phyloP scores from a whole-genome alignment of 495 filamentous ascomycete genomes.

The Aspergillus egyptiacus region DNA sequence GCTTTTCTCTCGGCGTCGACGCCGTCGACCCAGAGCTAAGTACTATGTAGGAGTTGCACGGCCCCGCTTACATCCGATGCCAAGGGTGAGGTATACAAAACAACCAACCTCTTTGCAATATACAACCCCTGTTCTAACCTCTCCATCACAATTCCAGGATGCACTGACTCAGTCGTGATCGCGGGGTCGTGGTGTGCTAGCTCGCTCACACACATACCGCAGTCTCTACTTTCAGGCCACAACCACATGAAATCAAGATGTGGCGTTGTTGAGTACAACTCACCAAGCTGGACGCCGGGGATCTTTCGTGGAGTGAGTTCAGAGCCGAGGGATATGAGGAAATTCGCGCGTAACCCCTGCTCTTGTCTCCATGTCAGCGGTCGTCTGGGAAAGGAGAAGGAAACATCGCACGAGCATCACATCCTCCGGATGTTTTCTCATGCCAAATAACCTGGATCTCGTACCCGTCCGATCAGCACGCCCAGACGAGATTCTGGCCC shows the following conservation, averaged over 20 bases:
- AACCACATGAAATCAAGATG: slow-evolving; percentile 19
- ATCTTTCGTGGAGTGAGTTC: neutral
- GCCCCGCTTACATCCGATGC: slow-evolving; percentile 46
- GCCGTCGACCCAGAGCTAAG: slow-evolving; percentile 55
- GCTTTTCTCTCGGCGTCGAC: slow-evolving; percentile 24
- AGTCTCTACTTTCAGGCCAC: no score
- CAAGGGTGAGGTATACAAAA: slow-evolving; percentile 16
- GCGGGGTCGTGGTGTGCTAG: slow-evolving; percentile 46
- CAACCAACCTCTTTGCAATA: slow-evolving; percentile 10
- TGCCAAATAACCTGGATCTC: slow-evolving; percentile 66
- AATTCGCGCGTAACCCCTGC: slow-evolving; percentile 27
- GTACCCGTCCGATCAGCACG: slow-evolving; percentile 43
- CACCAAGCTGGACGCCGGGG: slow-evolving; percentile 1
- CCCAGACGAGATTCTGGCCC: neutral
- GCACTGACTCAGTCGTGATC: slow-evolving; percentile 36
- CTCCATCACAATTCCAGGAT: slow-evolving; percentile 38
- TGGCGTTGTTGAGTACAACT: slow-evolving; percentile 1
- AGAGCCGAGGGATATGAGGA: slow-evolving; percentile 28
- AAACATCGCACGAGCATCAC: slow-evolving; percentile 55
- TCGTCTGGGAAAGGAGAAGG: slow-evolving; percentile 44
- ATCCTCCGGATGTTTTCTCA: slow-evolving; percentile 63
- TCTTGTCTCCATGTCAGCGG: neutral
- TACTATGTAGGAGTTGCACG: no score
- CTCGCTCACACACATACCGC: slow-evolving; percentile 55
- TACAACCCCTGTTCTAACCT: slow-evolving; percentile 28